Evolutionary conservation across 176 grass and related monocot species (phyloP).

Genomic region (Rhipidocladum racemiflorum): DNA sequence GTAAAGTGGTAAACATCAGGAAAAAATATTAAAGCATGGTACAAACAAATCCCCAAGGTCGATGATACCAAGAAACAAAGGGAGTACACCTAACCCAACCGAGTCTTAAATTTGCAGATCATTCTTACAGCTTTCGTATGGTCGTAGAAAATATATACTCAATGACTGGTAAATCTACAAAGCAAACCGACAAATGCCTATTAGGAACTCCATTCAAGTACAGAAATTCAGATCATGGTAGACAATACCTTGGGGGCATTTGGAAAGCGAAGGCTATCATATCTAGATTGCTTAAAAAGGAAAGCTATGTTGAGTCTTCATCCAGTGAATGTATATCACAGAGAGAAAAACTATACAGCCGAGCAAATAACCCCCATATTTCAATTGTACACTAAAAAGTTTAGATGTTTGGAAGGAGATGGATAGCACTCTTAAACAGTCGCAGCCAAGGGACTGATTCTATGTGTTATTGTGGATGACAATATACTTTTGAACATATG

Average conservation of each 20-base stretch:
- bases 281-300: too few species aligned
- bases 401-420: background rate
- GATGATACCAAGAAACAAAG: too few species aligned
- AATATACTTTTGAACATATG: background rate
- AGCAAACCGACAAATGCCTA: background rate
- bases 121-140: too few species aligned
- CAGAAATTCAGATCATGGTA: background rate
- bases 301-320: too few species aligned
- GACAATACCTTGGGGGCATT: too few species aligned
- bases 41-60: background rate
- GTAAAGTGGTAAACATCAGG: background rate
- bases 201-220: background rate
- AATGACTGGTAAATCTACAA: background rate
- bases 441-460: background rate
- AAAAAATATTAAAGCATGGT: background rate
- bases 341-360: background rate
- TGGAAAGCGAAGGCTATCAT: too few species aligned
- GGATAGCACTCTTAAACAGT: background rate
- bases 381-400: background rate
- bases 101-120: too few species aligned
- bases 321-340: background rate
- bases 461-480: background rate
- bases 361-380: background rate
- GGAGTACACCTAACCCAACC: too few species aligned
- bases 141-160: background rate